Base-by-base conservation (phyloP, 768 basidiomycete genomes). In the Boletellus ananas region DNA sequence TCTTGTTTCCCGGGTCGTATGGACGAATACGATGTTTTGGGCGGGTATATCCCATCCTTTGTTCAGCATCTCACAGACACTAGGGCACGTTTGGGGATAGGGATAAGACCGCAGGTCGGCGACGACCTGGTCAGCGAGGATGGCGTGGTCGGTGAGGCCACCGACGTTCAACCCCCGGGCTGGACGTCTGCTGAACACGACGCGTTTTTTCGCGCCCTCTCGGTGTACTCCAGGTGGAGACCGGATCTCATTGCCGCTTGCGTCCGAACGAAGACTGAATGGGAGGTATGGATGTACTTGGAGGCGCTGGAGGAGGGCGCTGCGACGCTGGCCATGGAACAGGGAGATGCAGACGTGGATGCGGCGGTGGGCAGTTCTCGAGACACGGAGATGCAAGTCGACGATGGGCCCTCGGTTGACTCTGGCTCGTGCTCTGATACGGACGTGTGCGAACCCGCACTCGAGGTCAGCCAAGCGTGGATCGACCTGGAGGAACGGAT, bases 111-210 rank as follows among this genome's bases (percentile, higher is more conserved):
- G 1, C 50, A 41, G 25, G 31, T 7, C 18, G 29, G 25, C 38
- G 53, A 47, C 13, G 40, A 12, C 31, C 46, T 1, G 25, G 12
- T 10, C 23, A 20, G 5, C 5, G 34, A 27, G 13, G 38, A 8
- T 14, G 45, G 10, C 20, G 18, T 33, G 7, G 43, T 10, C n/a
- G 36, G 38, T 11, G 47, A 27, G 4, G 14, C 0, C 16, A 10
- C 17, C 27, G 49, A 46, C 25, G 20, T 39, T n/a, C 27, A 18
- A 0, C 17, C 9, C 34, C 34, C 60, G 7, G 4, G 69, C 50
- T 93, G 90, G 90, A 81, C 84, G 4, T 63, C 74, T 1, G 56
- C 68, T n/a, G 91, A 94, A 60, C 85, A 87, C 53, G 73, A 81
- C 23, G 55, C 61, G 0, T 89, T 93, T 68, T 93, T 91, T 64